phyloP scores from a whole-genome alignment of 2,329 filamentous ascomycete genomes.

The Aspergillus sp. region DNA sequence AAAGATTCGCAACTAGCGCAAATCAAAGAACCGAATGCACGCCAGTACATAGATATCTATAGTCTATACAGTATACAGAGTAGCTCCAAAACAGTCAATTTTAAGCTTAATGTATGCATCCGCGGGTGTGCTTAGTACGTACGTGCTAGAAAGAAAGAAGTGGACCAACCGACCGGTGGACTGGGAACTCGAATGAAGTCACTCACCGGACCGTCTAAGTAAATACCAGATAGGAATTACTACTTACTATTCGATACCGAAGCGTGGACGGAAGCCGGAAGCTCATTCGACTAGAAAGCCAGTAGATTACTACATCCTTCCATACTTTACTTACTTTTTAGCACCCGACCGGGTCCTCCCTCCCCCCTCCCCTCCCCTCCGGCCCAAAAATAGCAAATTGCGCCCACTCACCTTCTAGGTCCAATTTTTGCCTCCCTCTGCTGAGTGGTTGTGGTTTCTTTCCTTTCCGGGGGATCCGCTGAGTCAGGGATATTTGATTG shows the following conservation, averaged over 20 bases:
- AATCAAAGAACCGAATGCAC: not conserved
- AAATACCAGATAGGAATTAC: not conserved
- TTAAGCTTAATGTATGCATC: conserved; percentile 2
- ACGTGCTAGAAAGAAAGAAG: not conserved
- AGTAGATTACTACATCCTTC: too few species aligned
- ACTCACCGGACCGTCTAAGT: not conserved
- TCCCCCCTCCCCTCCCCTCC: too few species aligned
- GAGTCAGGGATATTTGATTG: too few species aligned
- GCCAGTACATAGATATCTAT: not conserved
- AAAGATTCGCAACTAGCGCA: not conserved
- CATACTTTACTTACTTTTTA: too few species aligned
- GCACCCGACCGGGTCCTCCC: not conserved
- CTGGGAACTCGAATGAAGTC: not conserved
- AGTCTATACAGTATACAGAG: not conserved
- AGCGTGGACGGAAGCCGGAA: not conserved
- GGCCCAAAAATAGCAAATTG: not conserved
- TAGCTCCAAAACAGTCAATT: not conserved
- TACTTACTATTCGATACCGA: not conserved
- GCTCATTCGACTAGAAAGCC: too few species aligned
- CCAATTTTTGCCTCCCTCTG: not conserved
- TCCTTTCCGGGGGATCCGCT: too few species aligned
- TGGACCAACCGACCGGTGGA: not conserved
- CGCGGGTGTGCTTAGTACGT: not conserved
- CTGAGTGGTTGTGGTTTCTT: too few species aligned
- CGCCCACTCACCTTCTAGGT: not conserved